Evolutionary conservation across 2,329 filamentous ascomycete species (phyloP).

Genomic region (Fusarium ambrosium): DNA sequence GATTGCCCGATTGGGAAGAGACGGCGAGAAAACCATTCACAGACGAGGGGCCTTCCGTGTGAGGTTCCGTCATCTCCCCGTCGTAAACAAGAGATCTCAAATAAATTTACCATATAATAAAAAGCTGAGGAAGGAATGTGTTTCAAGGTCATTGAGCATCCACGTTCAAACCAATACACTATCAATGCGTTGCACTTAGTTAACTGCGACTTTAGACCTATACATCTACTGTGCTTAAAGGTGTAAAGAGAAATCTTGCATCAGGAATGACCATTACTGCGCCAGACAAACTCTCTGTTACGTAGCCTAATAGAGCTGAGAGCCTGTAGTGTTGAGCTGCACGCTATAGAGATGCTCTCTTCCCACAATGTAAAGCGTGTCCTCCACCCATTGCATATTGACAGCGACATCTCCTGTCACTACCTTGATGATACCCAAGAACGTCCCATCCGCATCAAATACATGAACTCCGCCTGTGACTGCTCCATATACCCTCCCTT

Average conservation of each 20-base stretch:
- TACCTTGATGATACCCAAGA: constrained; percentile 28
- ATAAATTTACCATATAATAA: too few relatives aligned
- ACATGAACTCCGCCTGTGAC: constrained; percentile 21
- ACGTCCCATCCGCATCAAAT: constrained; percentile 12
- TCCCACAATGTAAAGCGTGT: constrained; percentile 28
- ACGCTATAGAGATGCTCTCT: constrained; percentile 23
- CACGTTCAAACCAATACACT: too few relatives aligned
- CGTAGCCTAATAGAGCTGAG: background rate
- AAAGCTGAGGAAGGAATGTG: too few relatives aligned
- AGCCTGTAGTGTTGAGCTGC: background rate
- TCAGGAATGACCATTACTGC: background rate
- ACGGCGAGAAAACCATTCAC: background rate
- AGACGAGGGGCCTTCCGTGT: background rate
- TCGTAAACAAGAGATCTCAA: too few relatives aligned
- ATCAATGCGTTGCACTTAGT: background rate
- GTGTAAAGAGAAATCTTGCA: background rate
- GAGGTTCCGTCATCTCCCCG: background rate
- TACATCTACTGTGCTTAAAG: background rate
- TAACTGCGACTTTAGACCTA: background rate
- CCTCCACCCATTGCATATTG: constrained; percentile 32
- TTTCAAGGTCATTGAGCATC: too few relatives aligned
- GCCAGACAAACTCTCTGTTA: background rate
- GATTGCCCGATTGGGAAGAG: background rate
- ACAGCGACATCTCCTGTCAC: constrained; percentile 26
- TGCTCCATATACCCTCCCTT: constrained; percentile 26